A percentile compares a stretch with the other conserved stretches of the same genome.
These are phyloP conservation scores for Phlebopus sp. DNA, from an alignment of 1,284 basidiomycete genomes.

Conservation along the genomic window DNA sequence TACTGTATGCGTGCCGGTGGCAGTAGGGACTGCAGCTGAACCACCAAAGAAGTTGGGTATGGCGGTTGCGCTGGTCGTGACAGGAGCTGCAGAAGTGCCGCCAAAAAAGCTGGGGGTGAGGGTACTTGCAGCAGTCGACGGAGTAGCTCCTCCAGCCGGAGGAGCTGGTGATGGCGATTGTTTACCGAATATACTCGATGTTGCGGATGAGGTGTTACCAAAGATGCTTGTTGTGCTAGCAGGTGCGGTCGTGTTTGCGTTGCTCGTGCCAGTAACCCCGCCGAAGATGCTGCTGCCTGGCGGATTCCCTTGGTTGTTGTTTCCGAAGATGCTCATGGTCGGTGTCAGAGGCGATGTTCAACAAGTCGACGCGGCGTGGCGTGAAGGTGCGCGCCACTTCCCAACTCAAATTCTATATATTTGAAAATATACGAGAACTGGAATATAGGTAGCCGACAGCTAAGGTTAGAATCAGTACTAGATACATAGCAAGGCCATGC, in stretches of 20 bases:
- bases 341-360: not conserved
- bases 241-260: not conserved
- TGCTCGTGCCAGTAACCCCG: not conserved
- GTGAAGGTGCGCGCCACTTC: too few relatives aligned
- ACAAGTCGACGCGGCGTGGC: too few relatives aligned
- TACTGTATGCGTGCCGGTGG: not conserved
- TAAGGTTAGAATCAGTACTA: too few relatives aligned
- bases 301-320: constrained; percentile 6
- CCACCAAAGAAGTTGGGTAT: constrained; percentile 14
- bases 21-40: not conserved
- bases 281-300: constrained; percentile 1
- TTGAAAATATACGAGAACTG: too few relatives aligned
- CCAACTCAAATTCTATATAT: too few relatives aligned
- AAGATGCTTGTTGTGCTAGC: constrained; percentile 9
- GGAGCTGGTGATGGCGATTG: constrained; percentile 8
- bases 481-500: too few relatives aligned
- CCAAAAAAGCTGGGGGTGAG: constrained; percentile 12
- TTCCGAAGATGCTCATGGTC: constrained; percentile 6
- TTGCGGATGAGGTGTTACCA: constrained; percentile 6
- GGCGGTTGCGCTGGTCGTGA: not conserved
- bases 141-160: constrained; percentile 1
- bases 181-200: constrained; percentile 15
- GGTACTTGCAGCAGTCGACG: not conserved
- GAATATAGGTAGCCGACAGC: too few relatives aligned
- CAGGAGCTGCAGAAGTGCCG: constrained; percentile 1